Evolutionary conservation across 2,329 filamentous ascomycete species (phyloP), one percentile per base, ranked within the genome.

Genomic region (Exserohilum turcica): DNA sequence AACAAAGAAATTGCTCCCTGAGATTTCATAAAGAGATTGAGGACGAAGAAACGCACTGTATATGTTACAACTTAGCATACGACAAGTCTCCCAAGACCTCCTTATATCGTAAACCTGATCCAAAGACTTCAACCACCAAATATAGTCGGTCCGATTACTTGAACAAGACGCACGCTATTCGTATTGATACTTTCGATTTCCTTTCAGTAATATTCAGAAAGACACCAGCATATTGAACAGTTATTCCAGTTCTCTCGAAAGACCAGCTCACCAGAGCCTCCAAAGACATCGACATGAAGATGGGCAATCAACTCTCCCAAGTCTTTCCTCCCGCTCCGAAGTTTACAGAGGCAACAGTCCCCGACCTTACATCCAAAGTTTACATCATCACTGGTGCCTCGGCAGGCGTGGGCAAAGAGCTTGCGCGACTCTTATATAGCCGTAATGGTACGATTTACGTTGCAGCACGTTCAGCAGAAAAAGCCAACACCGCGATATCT

Each of bases 361-460:
- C 50, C 27, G 59, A 60, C 37, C 70, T 78, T 43, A 74, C 78
- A 50, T 77, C 74, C 27, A 60, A 77, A 73, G 79, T 83, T 31
- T 79, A 77, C 70, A 77, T 86, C 53, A 78, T 86, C 12, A 86
- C 74, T 0, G 80, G 80, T 19, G 78, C 76, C 21, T 75, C 77
- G 46, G 64, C 76, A 0, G 79, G 79, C 29, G 75, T 84, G 5
- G 83, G 83, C 6, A 77, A 78, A 33, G 80, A 84, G 58, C 74
- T 85, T 16, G 74, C 74, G 29, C 77, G 77, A 33, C 77, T 86
- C 2, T 74, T 86, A 8, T 86, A 86, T 67, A 67, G 72, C 12
- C 77, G 76, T 29, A 81, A 83, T 48, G 82, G 76, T 31, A 83
- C 74, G 1, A 78, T 86, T 16, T 86, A 84, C 66, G 66, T 84